These are phyloP conservation scores for Gaeumannomyces sp. DNA, from an alignment of 2,329 filamentous ascomycete species.

Conservation along the genomic window DNA sequence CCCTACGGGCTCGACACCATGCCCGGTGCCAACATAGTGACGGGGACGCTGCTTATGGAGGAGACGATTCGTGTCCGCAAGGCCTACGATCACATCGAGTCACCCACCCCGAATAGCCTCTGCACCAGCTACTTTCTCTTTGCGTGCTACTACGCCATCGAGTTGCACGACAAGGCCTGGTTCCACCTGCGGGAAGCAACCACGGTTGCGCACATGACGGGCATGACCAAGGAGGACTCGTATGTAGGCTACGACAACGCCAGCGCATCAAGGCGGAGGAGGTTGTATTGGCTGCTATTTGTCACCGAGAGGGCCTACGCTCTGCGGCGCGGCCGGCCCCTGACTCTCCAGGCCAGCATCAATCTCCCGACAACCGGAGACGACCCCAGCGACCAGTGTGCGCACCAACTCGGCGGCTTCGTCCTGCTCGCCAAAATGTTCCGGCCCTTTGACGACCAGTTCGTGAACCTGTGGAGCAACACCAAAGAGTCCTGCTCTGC, in stretches of 20 bases:
- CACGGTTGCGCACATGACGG: slow-evolving; percentile 57
- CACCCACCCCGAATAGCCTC: slow-evolving; percentile 49
- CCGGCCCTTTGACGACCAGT: slow-evolving; percentile 58
- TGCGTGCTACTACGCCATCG: slow-evolving; percentile 63
- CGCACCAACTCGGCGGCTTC: slow-evolving; percentile 49
- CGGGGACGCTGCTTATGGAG: slow-evolving; percentile 60
- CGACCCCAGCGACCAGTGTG: slow-evolving; percentile 50
- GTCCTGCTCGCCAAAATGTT: slow-evolving; percentile 57
- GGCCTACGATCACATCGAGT: slow-evolving; percentile 53
- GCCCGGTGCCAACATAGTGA: slow-evolving; percentile 54
- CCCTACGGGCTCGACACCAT: slow-evolving; percentile 50
- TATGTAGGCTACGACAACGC: slow-evolving; percentile 53
- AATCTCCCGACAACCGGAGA: slow-evolving; percentile 57
- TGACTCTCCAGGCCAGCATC: slow-evolving; percentile 65
- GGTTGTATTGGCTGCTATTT: slow-evolving; percentile 69
- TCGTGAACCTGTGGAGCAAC: slow-evolving; percentile 62
- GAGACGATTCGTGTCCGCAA: slow-evolving; percentile 61
- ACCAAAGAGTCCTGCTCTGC: slow-evolving; percentile 50
- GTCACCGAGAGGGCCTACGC: slow-evolving; percentile 68
- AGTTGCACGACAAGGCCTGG: slow-evolving; percentile 72
- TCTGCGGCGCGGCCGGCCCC: slow-evolving; percentile 61
- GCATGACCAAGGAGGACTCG: slow-evolving; percentile 56
- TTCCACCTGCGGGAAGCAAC: slow-evolving; percentile 72
- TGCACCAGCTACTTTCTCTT: slow-evolving; percentile 78
- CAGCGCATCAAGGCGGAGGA: slow-evolving; percentile 57